These are phyloP conservation scores for Botrytis porri DNA, from an alignment of 2,329 filamentous ascomycete genomes.

Conservation along the genomic window DNA sequence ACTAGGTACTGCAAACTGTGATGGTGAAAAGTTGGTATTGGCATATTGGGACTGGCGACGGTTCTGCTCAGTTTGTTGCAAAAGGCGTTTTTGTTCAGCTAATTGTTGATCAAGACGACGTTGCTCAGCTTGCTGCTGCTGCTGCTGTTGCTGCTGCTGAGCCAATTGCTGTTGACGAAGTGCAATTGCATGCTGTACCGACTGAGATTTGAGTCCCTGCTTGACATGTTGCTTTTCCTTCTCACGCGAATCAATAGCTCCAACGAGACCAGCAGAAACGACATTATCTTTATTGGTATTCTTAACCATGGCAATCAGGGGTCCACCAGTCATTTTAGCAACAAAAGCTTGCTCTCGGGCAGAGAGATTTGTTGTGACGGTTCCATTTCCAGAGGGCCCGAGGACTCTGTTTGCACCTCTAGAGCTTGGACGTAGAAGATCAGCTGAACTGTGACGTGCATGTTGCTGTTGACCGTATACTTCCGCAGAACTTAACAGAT, in stretches of 20 bases:
- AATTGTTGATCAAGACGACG: constrained; percentile 52
- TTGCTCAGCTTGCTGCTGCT: constrained; percentile 40
- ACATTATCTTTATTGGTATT: constrained; percentile 41
- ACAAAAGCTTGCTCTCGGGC: constrained; percentile 86
- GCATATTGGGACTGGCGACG: constrained; percentile 30
- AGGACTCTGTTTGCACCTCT: constrained; percentile 50
- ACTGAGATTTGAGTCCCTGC: constrained; percentile 64
- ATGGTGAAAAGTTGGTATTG: constrained; percentile 29
- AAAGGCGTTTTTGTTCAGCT: constrained; percentile 54
- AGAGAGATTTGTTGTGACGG: constrained; percentile 63
- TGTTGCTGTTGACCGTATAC: constrained; percentile 37
- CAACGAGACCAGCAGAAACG: constrained; percentile 64
- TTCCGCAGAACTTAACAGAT: constrained; percentile 41
- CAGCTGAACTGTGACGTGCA: constrained; percentile 48
- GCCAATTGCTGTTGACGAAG: constrained; percentile 58
- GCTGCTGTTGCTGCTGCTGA: constrained; percentile 31
- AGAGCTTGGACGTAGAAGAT: constrained; percentile 54
- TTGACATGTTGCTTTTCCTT: constrained; percentile 71
- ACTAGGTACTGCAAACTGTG: constrained; percentile 32
- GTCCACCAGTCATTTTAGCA: constrained; percentile 75
- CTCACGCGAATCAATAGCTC: constrained; percentile 76
- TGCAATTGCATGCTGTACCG: constrained; percentile 70
- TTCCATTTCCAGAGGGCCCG: constrained; percentile 39
- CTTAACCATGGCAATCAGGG: constrained; percentile 61
- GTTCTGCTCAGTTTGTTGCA: constrained; percentile 21